These are phyloP conservation scores for Wickerhamiella domercqiae DNA, from an alignment of 805 yeast species.

Conservation along the genomic window DNA sequence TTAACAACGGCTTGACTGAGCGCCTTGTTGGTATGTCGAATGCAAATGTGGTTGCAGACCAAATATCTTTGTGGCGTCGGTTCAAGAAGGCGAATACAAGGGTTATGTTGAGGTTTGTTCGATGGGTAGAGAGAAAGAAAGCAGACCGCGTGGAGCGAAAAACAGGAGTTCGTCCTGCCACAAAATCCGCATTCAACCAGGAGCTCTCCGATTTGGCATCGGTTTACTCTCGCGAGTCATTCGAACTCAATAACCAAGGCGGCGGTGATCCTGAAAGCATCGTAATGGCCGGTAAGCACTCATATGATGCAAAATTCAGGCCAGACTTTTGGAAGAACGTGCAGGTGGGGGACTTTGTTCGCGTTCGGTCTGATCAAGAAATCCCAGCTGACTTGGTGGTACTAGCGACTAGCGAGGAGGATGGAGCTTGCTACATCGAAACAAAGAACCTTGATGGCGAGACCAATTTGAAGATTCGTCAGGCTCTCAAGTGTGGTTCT, in stretches of 20 bases:
- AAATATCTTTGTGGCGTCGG: constrained; percentile 49
- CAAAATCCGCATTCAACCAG: constrained; percentile 10
- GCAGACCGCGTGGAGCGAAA: constrained; percentile 15
- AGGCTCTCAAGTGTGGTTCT: constrained; percentile 43
- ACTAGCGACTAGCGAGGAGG: constrained; percentile 55
- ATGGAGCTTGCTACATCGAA: constrained; percentile 55
- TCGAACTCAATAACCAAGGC: constrained; percentile 13
- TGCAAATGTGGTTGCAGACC: constrained; percentile 41
- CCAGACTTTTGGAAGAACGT: constrained; percentile 60
- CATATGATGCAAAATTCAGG: constrained; percentile 30
- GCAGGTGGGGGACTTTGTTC: constrained; percentile 58
- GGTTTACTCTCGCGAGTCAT: constrained; percentile 14
- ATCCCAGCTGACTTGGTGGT: constrained; percentile 66
- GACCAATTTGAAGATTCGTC: constrained; percentile 54
- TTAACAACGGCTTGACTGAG: constrained; percentile 58
- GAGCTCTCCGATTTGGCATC: constrained; percentile 14
- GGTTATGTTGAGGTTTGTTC: constrained; percentile 12
- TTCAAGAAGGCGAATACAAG: constrained; percentile 40
- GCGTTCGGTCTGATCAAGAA: constrained; percentile 56
- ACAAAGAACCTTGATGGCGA: constrained; percentile 66
- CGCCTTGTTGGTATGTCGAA: constrained; percentile 40
- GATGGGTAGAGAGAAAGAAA: constrained; percentile 13
- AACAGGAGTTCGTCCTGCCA: constrained; percentile 14
- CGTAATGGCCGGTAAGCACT: constrained; percentile 18
- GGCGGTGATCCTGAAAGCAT: constrained; percentile 15